Evolutionary conservation across 331 rosid genomes (phyloP), one percentile per base, ranked within the genome.

Genomic region (Cucumis variabilis): DNA sequence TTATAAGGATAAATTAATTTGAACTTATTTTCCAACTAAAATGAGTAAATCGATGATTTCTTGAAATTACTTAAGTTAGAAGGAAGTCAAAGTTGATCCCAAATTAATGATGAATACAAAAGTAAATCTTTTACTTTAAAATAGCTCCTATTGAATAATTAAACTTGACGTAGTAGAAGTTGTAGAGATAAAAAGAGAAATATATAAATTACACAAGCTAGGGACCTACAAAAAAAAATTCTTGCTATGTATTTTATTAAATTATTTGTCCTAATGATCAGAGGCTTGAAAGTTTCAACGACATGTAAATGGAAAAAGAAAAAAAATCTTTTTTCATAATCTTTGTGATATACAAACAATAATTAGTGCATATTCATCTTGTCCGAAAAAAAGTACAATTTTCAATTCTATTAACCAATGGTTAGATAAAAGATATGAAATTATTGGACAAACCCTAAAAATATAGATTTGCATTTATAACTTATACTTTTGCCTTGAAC

Each of bases 221-320:
- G 85, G 68, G 53, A 82, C 70, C 71, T 82, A 82, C 83, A 50
- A 3, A 14, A 44, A 48, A n/a, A 7, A n/a, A 21, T 74, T 46
- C 12, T 76, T 76, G 30, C 60, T 1, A 75, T 76, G 11, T 37
- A 3, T n/a, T 50, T 24, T 10, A 51, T 78, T 51, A 75, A 75
- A 75, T 78, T 78, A 78, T 24, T n/a, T 53, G 15, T 27, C 27
- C 86, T 13, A 33, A 82, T 82, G 33, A 82, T 82, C 37, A 82
- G 58, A 82, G 13, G 86, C 13, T 82, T 62, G 86, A 82, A 82
- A 82, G 83, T 66, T 81, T 82, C 23, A 62, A 33, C 23, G 7
- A 19, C 51, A 28, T 1, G 71, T 58, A 81, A 58, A 30, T 79
- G 17, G 48, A 44, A 44, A 44, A 44, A 44, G 10, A 44, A 44